Percentiles rank a stretch among this genome's conserved stretches.
Evolutionary conservation across 345 rosid genomes (phyloP).

Genomic region (Eucalyptus regnans): DNA sequence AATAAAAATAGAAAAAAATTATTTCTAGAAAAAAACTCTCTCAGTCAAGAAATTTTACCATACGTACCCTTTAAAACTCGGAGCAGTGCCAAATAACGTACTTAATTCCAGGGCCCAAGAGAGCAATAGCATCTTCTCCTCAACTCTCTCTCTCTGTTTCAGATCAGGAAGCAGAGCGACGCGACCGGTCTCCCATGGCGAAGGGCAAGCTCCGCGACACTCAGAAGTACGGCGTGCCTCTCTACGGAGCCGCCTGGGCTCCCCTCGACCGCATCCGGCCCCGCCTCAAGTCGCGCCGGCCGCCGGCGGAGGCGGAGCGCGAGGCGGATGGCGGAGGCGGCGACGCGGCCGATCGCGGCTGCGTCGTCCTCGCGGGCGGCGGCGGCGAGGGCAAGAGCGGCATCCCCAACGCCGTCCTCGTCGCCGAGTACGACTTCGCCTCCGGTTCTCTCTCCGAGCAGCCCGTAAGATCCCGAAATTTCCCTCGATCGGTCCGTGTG

Average conservation of each 20-base stretch:
- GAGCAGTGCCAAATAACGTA: neutral
- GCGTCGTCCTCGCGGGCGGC: slow-evolving; percentile 63
- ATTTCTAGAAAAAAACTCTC: too few relatives aligned
- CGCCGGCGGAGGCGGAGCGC: neutral
- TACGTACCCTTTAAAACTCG: too few relatives aligned
- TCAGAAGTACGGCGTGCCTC: slow-evolving; percentile 76
- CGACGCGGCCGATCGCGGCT: neutral
- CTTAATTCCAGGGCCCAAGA: neutral
- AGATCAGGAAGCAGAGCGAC: neutral
- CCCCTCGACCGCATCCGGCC: slow-evolving; percentile 34
- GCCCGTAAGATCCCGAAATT: slow-evolving; percentile 35
- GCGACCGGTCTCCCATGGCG: neutral
- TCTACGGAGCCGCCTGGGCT: slow-evolving; percentile 66
- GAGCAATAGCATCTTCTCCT: neutral
- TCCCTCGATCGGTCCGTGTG: neutral
- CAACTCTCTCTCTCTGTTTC: neutral
- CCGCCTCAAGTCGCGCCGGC: slow-evolving; percentile 5
- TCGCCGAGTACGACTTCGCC: slow-evolving; percentile 38
- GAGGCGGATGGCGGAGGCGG: neutral
- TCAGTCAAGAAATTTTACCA: too few relatives aligned
- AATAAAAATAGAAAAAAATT: too few relatives aligned
- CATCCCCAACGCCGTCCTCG: slow-evolving; percentile 56
- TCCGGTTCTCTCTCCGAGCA: slow-evolving; percentile 50
- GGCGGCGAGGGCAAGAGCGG: slow-evolving; percentile 89
- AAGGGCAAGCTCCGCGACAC: slow-evolving; percentile 4